These are phyloP conservation scores for Cynanchum wilfordii DNA, from an alignment of 257 asterid genomes.

Conservation along the genomic window DNA sequence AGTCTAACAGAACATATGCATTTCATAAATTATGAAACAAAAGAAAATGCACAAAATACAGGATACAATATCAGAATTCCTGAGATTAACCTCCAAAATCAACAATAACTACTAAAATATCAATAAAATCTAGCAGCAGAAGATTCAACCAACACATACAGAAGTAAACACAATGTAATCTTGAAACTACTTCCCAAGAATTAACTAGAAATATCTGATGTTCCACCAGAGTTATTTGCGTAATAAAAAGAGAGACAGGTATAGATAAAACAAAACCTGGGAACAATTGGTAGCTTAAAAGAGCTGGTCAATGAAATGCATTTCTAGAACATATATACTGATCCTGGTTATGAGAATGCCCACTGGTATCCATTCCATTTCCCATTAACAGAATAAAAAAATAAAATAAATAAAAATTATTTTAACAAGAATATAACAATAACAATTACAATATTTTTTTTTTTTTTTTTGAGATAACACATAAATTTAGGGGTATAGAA, in stretches of 20 bases:
- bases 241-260: neutral
- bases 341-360: neutral
- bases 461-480: neutral
- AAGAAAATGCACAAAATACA: neutral
- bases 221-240: neutral
- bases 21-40: no score
- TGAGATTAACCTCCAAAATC: neutral
- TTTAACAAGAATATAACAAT: neutral
- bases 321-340: neutral
- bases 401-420: neutral
- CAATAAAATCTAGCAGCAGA: neutral
- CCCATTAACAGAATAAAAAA: neutral
- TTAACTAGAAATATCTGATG: neutral
- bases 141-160: neutral
- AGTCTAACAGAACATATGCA: neutral
- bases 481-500: neutral
- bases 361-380: neutral
- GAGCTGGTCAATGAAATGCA: neutral
- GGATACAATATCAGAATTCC: neutral
- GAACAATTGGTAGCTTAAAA: neutral
- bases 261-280: neutral
- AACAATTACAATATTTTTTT: neutral
- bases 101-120: neutral
- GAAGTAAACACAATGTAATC: neutral
- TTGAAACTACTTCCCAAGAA: neutral